phyloP scores from a whole-genome alignment of 257 asterid species.

The Gentiana macrophylla region DNA sequence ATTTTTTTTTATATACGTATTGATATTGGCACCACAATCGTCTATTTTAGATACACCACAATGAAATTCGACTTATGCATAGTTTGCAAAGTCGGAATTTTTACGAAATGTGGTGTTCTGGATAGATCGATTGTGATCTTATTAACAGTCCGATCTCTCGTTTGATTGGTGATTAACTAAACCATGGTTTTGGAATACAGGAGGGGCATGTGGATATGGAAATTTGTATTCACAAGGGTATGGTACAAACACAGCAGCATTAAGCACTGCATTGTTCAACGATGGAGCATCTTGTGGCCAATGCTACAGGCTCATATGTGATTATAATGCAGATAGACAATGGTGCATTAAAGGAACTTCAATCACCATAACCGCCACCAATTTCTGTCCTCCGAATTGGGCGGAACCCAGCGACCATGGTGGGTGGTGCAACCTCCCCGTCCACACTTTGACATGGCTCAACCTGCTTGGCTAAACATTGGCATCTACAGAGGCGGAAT shows the following conservation, averaged over 20 bases:
- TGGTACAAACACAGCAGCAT: constrained; percentile 25
- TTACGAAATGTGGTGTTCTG: background rate
- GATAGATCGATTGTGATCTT: no score
- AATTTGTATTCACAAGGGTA: constrained; percentile 18
- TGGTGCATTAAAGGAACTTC: constrained; percentile 26
- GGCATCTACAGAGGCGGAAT: constrained; percentile 27
- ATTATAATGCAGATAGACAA: constrained; percentile 10
- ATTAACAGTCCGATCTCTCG: no score
- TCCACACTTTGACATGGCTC: constrained; percentile 33
- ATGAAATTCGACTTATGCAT: background rate
- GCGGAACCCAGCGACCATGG: constrained; percentile 24
- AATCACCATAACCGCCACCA: constrained; percentile 25
- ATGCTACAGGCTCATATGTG: constrained; percentile 27
- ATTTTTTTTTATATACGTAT: background rate
- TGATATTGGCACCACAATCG: no score
- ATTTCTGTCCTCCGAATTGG: constrained; percentile 26
- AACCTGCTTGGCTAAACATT: constrained; percentile 29
- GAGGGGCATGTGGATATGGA: constrained; percentile 28
- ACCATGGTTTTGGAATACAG: constrained; percentile 1
- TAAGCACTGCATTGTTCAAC: constrained; percentile 26
- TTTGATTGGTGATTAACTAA: no score
- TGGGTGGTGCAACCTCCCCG: constrained; percentile 33
- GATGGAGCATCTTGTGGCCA: constrained; percentile 30
- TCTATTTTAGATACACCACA: background rate
- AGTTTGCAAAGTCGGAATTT: background rate